Base-by-base conservation (phyloP, 2,329 filamentous ascomycete genomes). In the Colletotrichum noveboracense region DNA sequence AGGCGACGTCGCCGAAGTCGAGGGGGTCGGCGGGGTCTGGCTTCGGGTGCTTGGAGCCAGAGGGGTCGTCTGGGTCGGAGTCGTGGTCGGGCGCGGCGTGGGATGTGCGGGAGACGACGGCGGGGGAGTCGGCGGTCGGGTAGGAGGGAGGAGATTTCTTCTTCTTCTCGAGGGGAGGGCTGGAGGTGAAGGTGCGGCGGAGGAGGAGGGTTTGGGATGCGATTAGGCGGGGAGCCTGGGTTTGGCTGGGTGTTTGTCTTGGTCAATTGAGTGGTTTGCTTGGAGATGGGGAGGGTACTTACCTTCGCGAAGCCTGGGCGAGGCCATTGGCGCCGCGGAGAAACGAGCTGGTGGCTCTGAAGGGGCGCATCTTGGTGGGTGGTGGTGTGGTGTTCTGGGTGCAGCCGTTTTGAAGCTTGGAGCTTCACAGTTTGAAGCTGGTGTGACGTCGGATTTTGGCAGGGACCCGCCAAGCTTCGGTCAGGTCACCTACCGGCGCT, bases 1-100 rank as follows among this genome's bases (percentile, higher is more conserved):
- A 84, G n/a, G 80, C 79, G 26, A 91, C 84, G 81, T 89, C 84
- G 70, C 85, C 83, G 78, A 90, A 86, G 84, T 90, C 84, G 80
- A 88, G 86, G 14, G 88, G 88, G 48, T 89, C 85, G 28, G 85
- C 81, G 6, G 84, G 81, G 79, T 84, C 80, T 21, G 87, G 81
- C 24, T 78, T 66, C 32, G 83, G 82, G 78, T 79, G 79, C 24
- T 79, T 77, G 38, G 73, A 71, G 66, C 76, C 76, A 12, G 74
- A 61, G 28, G 62, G 18, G 71, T 74, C 76, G 67, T 79, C 72
- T 30, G 77, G 73, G 66, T 79, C 71, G 65, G 78, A 55, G 6
- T 82, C 78, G 55, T 78, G 71, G 58, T 70, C 77, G 58, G 32
- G 79, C 56, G 79, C 78, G 32, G 32, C 78, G 66, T 26, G 79